phyloP scores from a whole-genome alignment of 2,329 filamentous ascomycete species.

The Sclerotinia nivalis region DNA sequence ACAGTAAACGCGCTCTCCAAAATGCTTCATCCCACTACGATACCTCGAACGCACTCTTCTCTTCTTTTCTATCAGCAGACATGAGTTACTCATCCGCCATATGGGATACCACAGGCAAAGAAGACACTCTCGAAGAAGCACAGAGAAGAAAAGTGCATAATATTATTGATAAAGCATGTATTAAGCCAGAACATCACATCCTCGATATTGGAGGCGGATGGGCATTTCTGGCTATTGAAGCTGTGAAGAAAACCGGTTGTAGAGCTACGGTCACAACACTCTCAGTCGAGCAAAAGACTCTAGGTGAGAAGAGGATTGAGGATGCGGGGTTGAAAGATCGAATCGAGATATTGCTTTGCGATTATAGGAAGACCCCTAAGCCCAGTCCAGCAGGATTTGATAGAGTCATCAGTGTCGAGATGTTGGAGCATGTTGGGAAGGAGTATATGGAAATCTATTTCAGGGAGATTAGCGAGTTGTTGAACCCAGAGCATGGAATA shows the following conservation, averaged over 20 bases:
- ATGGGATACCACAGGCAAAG: conserved; percentile 46
- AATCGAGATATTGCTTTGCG: conserved; percentile 62
- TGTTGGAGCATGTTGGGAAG: conserved; percentile 70
- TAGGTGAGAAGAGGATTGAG: conserved; percentile 62
- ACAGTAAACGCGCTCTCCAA: conserved; percentile 54
- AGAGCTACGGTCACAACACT: conserved; percentile 67
- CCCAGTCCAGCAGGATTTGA: conserved; percentile 56
- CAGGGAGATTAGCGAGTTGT: conserved; percentile 55
- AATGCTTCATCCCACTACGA: conserved; percentile 73
- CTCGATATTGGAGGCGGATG: conserved; percentile 73
- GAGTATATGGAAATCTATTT: conserved; percentile 68
- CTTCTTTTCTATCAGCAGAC: conserved; percentile 66
- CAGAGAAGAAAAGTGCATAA: conserved; percentile 64
- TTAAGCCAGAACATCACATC: conserved; percentile 64
- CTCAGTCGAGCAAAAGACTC: conserved; percentile 63
- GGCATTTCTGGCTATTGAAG: conserved; percentile 69
- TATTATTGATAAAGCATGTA: conserved; percentile 62
- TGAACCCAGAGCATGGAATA: conserved; percentile 64
- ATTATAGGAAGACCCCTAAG: conserved; percentile 61
- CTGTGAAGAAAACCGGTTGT: conserved; percentile 63
- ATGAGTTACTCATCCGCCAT: conserved; percentile 73
- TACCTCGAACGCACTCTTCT: conserved; percentile 71
- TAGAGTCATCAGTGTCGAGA: conserved; percentile 71
- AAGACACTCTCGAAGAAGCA: conserved; percentile 60
- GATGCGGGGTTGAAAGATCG: conserved; percentile 57